Evolutionary conservation across 306 rosid genomes (phyloP).

Genomic region (Ziziphus jujuba): DNA sequence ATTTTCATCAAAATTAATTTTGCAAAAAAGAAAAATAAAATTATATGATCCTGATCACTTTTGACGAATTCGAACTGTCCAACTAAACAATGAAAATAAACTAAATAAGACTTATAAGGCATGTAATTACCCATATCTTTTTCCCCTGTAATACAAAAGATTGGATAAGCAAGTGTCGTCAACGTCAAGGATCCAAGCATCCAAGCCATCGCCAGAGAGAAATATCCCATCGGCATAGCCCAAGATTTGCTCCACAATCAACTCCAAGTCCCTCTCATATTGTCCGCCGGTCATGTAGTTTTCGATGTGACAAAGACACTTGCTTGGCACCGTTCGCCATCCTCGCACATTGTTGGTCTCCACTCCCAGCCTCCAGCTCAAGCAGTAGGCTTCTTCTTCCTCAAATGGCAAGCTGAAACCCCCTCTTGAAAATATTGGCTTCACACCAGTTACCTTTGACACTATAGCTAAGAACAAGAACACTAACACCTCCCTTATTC

Average conservation of each 20-base stretch:
- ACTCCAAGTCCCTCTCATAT: slow-evolving; percentile 44
- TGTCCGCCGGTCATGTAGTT: slow-evolving; percentile 65
- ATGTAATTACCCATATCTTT: slow-evolving; percentile 73
- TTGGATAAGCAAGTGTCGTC: slow-evolving; percentile 88
- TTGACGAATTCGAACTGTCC: too few relatives aligned
- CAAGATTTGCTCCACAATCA: slow-evolving; percentile 36
- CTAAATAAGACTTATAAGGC: too few relatives aligned
- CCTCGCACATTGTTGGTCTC: slow-evolving; percentile 63
- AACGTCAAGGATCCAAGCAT: slow-evolving; percentile 75
- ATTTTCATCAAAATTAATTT: too few relatives aligned
- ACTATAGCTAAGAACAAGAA: slow-evolving; percentile 27
- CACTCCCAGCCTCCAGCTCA: slow-evolving; percentile 82
- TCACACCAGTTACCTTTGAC: slow-evolving; percentile 8
- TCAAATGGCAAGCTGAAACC: neutral
- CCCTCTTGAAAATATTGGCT: slow-evolving; percentile 10
- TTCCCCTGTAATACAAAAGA: slow-evolving; percentile 45
- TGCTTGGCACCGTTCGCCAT: slow-evolving; percentile 71
- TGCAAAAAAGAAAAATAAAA: too few relatives aligned
- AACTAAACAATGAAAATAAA: too few relatives aligned
- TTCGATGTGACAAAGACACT: slow-evolving; percentile 39
- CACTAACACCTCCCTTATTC: slow-evolving; percentile 24
- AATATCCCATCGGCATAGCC: slow-evolving; percentile 29
- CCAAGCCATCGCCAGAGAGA: slow-evolving; percentile 35
- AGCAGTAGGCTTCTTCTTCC: slow-evolving; percentile 37
- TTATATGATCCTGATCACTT: too few relatives aligned